These are phyloP conservation scores for Wallacemonas sp. DNA, from an alignment of 208 protist genomes.

Conservation along the genomic window DNA sequence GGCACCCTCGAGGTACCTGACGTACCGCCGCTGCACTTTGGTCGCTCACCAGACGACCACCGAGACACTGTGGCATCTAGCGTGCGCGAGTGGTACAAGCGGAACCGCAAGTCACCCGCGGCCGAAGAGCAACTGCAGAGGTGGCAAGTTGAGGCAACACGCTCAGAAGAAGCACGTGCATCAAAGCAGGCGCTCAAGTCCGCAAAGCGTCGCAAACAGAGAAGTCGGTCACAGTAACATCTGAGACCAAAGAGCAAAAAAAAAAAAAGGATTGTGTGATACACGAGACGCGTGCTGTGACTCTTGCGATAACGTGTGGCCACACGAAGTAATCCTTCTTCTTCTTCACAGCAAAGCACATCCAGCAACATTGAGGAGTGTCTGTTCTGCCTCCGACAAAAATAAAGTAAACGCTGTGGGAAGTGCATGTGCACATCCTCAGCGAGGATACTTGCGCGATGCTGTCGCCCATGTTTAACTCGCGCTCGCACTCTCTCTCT, in stretches of 20 bases:
- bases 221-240: not conserved
- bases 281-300: no score
- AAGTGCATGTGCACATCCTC: no score
- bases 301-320: no score
- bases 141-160: constrained; percentile 40
- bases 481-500: no score
- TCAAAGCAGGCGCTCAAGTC: constrained; percentile 45
- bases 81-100: constrained; percentile 75
- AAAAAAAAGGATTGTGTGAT: not conserved
- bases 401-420: no score
- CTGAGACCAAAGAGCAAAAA: not conserved
- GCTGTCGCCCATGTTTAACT: no score
- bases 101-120: constrained; percentile 54
- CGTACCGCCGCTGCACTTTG: constrained; percentile 64
- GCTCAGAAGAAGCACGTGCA: constrained; percentile 27
- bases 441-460: no score
- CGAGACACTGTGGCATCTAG: constrained; percentile 61
- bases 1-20: constrained; percentile 86
- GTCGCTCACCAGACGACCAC: constrained; percentile 71
- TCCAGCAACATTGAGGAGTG: no score
- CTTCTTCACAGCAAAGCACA: no score
- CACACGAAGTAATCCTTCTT: no score
- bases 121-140: constrained; percentile 33
- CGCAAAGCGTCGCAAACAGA: constrained; percentile 18
- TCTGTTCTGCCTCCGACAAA: no score